phyloP scores from a whole-genome alignment of 176 grass and related monocot genomes.

The Typha latifolia region DNA sequence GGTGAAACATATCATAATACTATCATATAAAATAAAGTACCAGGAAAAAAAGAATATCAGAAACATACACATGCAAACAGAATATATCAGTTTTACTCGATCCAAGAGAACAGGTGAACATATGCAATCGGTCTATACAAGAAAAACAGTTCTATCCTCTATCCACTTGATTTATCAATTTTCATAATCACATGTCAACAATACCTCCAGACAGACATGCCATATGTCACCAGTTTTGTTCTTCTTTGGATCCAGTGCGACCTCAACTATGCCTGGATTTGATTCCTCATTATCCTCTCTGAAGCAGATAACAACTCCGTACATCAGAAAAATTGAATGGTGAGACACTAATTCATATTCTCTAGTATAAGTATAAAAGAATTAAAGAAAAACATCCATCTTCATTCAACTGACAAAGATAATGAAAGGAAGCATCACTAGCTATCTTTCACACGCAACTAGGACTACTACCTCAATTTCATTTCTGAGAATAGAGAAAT shows the following conservation, averaged over 20 bases:
- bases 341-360: background rate
- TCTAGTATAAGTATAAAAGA: background rate
- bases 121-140: too few relatives aligned
- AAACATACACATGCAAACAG: too few relatives aligned
- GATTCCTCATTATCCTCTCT: constrained; percentile 34
- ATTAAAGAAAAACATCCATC: background rate
- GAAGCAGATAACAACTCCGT: constrained; percentile 11
- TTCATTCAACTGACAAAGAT: background rate
- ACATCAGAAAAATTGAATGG: constrained; percentile 8
- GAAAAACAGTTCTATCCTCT: too few relatives aligned
- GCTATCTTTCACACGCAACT: too few relatives aligned
- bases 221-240: constrained; percentile 94
- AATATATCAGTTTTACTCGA: too few relatives aligned
- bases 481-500: too few relatives aligned
- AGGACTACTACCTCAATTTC: too few relatives aligned
- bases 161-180: too few relatives aligned
- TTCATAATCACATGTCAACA: background rate
- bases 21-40: too few relatives aligned
- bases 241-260: constrained; percentile 45
- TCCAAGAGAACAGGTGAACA: too few relatives aligned
- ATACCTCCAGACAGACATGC: constrained; percentile 80
- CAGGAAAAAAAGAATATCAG: too few relatives aligned
- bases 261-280: constrained; percentile 33
- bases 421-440: background rate
- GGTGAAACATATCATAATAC: too few relatives aligned